Evolutionary conservation across 2,329 filamentous ascomycete genomes (phyloP), one percentile per base, ranked within the genome.

Genomic region (Fusarium denticulatum): DNA sequence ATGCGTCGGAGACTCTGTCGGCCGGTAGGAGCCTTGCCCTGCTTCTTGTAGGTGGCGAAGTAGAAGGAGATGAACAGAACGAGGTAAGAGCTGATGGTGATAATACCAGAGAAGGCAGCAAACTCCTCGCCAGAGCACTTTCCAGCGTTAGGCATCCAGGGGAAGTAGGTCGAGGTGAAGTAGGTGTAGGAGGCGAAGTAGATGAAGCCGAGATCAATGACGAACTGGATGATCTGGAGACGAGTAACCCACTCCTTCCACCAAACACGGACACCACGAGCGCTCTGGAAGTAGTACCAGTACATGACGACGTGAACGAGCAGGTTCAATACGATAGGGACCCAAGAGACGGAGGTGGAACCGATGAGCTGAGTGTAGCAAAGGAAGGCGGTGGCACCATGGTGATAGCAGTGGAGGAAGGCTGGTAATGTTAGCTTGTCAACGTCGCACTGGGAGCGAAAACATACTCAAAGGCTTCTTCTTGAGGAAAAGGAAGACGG

Each of bases 281-380:
- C 95, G 81, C 94, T 96, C 89, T 98, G 96, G 92, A 98, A 98
- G 90, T 98, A 98, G 91, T 98, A 98, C 95, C 95, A 98, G 92
- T 98, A 98, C 96, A 98, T 98, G 82, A 98, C 93, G 67, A 98
- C 96, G 86, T 98, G 96, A 62, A 98, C 96, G 73, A 90, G 91
- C 81, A 98, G 86, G 89, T 98, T 98, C 79, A 98, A 90, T 60
- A 91, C 92, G 82, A 98, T 98, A 72, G 93, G 92, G 63, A 97
- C 94, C 96, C 96, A 98, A 69, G 95, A 97, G 64, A 98, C 96
- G 47, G 96, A 90, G 50, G 96, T 98, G 80, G 94, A 90, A 77
- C 96, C 96, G 80, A 97, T 92, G 76, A 98, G 91, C 87, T 98
- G 96, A 64, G 95, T 97, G 88, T 97, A 98, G 93, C 96, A 98